Percentiles rank a stretch among this genome's conserved stretches.
phyloP scores from a whole-genome alignment of 805 yeast species.

The Middelhovenomyces tepae region DNA sequence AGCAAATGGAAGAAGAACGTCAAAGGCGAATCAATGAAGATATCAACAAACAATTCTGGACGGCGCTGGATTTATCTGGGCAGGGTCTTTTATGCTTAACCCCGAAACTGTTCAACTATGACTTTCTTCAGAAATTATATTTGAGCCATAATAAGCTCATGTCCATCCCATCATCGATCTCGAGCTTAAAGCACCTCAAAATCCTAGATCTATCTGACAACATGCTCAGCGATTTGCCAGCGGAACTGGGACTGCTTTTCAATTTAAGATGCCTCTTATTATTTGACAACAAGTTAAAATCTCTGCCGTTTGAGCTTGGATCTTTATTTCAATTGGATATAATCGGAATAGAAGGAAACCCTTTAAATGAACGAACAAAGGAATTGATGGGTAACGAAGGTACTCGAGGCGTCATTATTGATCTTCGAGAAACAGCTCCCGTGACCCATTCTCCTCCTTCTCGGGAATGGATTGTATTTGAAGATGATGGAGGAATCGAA shows the following conservation, averaged over 20 bases:
- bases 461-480: conserved; percentile 75
- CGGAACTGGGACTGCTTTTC: conserved; percentile 75
- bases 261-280: conserved; percentile 73
- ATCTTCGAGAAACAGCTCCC: conserved; percentile 77
- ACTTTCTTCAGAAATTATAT: conserved; percentile 77
- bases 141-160: conserved; percentile 77
- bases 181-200: conserved; percentile 60
- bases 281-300: conserved; percentile 74
- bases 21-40: conserved; percentile 31
- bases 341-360: conserved; percentile 90
- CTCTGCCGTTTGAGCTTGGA: conserved; percentile 80
- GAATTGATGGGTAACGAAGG: conserved; percentile 72
- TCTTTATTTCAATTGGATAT: conserved; percentile 74
- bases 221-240: conserved; percentile 60
- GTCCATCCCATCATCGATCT: conserved; percentile 56
- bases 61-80: conserved; percentile 85
- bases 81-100: conserved; percentile 68
- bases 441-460: conserved; percentile 56
- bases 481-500: conserved; percentile 57
- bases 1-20: conserved; percentile 32
- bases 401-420: conserved; percentile 69
- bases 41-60: conserved; percentile 73
- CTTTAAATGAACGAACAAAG: conserved; percentile 57
- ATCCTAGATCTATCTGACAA: conserved; percentile 83
- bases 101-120: conserved; percentile 69